These are phyloP conservation scores for Grammothele lineata DNA, from an alignment of 768 basidiomycete genomes.

Conservation along the genomic window DNA sequence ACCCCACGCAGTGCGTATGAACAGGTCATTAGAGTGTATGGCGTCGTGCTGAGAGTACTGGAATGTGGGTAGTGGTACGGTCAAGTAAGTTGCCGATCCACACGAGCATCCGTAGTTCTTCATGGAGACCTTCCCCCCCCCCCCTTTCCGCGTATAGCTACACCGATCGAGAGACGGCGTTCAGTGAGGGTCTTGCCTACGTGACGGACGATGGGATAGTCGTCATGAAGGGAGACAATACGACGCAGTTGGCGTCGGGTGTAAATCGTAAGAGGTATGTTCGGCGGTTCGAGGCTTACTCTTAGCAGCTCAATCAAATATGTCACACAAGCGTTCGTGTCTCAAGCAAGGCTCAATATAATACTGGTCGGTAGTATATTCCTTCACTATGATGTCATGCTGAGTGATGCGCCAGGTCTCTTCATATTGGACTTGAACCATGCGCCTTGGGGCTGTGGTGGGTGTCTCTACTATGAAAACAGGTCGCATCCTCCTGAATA, in stretches of 20 bases:
- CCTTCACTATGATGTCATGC: not conserved
- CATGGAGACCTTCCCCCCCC: too few relatives aligned
- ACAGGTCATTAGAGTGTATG: too few relatives aligned
- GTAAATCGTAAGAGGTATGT: slow-evolving; percentile 57
- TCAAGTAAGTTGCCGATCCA: slow-evolving; percentile 46
- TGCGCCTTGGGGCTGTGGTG: slow-evolving; percentile 89
- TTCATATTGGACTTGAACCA: slow-evolving; percentile 80
- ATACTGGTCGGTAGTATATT: slow-evolving; percentile 43
- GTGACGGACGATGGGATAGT: slow-evolving; percentile 54
- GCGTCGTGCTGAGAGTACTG: slow-evolving; percentile 15
- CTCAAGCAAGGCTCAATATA: slow-evolving; percentile 57
- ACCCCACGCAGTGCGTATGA: slow-evolving; percentile 67
- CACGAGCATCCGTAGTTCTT: too few relatives aligned
- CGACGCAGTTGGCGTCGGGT: slow-evolving; percentile 48
- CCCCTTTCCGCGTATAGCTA: too few relatives aligned
- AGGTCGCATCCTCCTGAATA: too few relatives aligned
- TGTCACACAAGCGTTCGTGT: slow-evolving; percentile 63
- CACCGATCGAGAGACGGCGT: slow-evolving; percentile 51
- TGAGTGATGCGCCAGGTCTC: slow-evolving; percentile 35
- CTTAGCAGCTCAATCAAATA: not conserved
- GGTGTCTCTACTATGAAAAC: too few relatives aligned
- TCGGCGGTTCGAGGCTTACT: not conserved
- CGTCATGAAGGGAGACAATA: slow-evolving; percentile 76
- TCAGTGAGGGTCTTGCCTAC: slow-evolving; percentile 50
- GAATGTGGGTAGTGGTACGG: slow-evolving; percentile 53